Evolutionary conservation across 768 basidiomycete species (phyloP), one percentile per base, ranked within the genome.

Genomic region (Kwoniella pini): DNA sequence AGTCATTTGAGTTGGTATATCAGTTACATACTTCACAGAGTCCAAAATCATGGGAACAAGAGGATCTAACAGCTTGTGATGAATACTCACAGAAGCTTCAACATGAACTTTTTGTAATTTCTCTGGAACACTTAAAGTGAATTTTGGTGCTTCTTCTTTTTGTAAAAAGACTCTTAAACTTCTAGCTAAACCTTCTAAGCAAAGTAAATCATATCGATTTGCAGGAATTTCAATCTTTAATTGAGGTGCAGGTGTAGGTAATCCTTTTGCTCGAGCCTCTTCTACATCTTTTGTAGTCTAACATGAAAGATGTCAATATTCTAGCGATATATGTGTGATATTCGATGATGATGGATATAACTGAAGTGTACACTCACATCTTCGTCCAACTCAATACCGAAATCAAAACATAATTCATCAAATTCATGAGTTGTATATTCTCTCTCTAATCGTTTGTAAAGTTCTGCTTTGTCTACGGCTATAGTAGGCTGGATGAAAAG

Each of bases 141-240:
- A 96, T 38, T 80, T 79, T 0, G 90, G 90, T 1, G 89, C 80
- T 59, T 83, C 81, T 46, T 82, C 80, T 74, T 86, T 85, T 45
- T 85, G 83, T 46, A 96, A 81, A 84, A 93, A 99, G 64, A 88
- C 84, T 27, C 85, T 84, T 53, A 99, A 83, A 7, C 87, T 90
- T 10, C 91, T 85, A 21, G 93, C 85, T 71, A 99, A 89, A 59
- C 96, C 96, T 80, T 99, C 96, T 73, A 96, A 87, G 75, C 96
- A 99, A 54, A 99, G 84, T 19, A 99, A 84, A 80, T 99, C 96
- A 74, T 98, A 98, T 86, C 93, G 87, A 79, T 99, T 99, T n/a
- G 96, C 96, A 44, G 96, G 94, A 43, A 97, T 85, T 79, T 99
- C 96, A 70, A 99, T 96, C 84, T 98, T 99, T 70, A 99, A 82